phyloP scores from a whole-genome alignment of 169 alveolate genomes.

The Ichthyophthirius multifiliis region DNA sequence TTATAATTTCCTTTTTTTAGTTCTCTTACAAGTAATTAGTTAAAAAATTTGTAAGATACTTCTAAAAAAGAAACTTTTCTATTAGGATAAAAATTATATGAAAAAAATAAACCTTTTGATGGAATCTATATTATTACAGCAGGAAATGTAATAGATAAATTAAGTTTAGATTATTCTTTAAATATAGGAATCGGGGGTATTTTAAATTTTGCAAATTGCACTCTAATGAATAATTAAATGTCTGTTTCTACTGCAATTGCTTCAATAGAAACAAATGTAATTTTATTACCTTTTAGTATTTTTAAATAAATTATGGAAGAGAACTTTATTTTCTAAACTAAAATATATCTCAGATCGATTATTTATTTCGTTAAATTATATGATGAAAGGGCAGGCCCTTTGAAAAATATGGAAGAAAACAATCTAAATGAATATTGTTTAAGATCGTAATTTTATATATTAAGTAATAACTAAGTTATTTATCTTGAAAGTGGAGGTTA shows the following conservation, averaged over 20 bases:
- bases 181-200: slow-evolving; percentile 30
- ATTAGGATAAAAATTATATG: slow-evolving; percentile 19
- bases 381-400: background rate
- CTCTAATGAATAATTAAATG: background rate
- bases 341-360: background rate
- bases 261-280: background rate
- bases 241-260: slow-evolving; percentile 3
- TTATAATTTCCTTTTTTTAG: background rate
- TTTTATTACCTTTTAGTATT: background rate
- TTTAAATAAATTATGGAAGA: background rate
- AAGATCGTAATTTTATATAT: background rate
- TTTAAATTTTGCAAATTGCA: slow-evolving; percentile 25
- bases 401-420: background rate
- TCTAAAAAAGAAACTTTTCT: slow-evolving; percentile 10
- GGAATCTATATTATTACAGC: slow-evolving; percentile 9
- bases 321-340: background rate
- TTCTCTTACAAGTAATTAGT: background rate
- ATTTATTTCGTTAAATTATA: background rate
- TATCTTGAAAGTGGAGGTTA: background rate
- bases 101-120: too few relatives aligned
- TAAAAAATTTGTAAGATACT: background rate
- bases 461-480: background rate
- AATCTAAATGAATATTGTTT: background rate
- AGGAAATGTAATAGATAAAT: slow-evolving; percentile 39
- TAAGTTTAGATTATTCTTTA: background rate